Base-by-base conservation (phyloP, 169 alveolate species). In the Amoebophrya sp. region DNA sequence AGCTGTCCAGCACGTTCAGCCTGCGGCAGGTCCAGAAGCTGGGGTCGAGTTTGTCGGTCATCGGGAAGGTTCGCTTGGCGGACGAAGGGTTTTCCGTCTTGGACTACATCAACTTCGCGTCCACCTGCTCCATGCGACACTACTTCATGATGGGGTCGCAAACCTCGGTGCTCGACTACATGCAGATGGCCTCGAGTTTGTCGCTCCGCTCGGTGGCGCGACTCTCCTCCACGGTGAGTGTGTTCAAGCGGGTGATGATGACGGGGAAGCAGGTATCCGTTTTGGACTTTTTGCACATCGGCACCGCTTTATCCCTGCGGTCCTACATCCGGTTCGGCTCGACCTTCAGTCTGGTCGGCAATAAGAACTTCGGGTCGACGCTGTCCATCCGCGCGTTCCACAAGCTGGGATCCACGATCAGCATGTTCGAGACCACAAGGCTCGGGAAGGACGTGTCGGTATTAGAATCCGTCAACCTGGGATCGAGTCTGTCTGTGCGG, bases 261-360 rank as follows among this genome's bases (percentile, higher is more conserved):
- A 18, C 29, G 29, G 90, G 90, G 14, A 40, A 35, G 23, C 2
- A 33, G 2, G 29, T 39, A 3, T 88, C 90, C 40, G 47, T 40
- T 14, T 1, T 88, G 23, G 47, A 40, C 47, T 14, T 25, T 0
- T 14, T 25, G n/a, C 40, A 88, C n/a, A 12, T 88, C 29, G 90
- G 90, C 47, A 33, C 90, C 1, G 47, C 90, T 7, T 39, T 88
- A 23, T 88, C 90, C 35, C 90, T 88, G 53, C 90, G 90, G 33
- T 88, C 90, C 90, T 88, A 25, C 47, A 29, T 33, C 90, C 90
- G 90, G 35, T 25, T 88, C n/a, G 90, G 90, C 0, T 35, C 54
- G 0, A 25, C 90, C 40, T 35, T 40, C n/a, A 3, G 35, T 39
- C 32, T 88, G 53, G 32, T 88, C 7, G 54, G 40, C 23, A 18